Evolutionary conservation across 257 asterid species (phyloP).

Genomic region (Vinca minor): DNA sequence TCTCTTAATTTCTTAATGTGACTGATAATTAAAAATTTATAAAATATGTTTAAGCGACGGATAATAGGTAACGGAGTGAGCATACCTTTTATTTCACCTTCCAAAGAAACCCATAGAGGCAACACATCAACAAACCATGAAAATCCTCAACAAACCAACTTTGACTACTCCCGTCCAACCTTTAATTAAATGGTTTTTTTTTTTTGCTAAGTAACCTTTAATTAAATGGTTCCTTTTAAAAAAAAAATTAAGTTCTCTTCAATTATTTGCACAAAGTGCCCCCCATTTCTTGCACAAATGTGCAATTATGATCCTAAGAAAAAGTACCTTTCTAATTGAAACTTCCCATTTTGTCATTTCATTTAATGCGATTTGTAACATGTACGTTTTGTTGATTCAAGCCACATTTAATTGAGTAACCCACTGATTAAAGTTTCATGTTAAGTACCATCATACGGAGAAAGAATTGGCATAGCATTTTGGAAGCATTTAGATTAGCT

Average conservation of each 20-base stretch:
- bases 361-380: constrained; percentile 29
- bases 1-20: too few relatives aligned
- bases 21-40: too few relatives aligned
- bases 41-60: too few relatives aligned
- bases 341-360: constrained; percentile 9
- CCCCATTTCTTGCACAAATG: too few relatives aligned
- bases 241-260: too few relatives aligned
- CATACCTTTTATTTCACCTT: constrained; percentile 38
- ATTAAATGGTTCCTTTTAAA: too few relatives aligned
- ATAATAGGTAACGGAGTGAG: too few relatives aligned
- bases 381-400: too few relatives aligned
- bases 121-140: constrained; percentile 59
- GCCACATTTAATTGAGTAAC: background rate
- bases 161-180: constrained; percentile 46
- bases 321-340: background rate
- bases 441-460: background rate
- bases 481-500: background rate
- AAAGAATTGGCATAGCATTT: background rate
- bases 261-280: too few relatives aligned
- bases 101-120: constrained; percentile 41
- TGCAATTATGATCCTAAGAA: too few relatives aligned
- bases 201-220: background rate
- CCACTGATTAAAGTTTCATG: too few relatives aligned
- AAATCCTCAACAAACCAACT: constrained; percentile 53
- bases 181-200: background rate